Base-by-base conservation (phyloP, 2,329 filamentous ascomycete species). In the Chaetomium strumarium region DNA sequence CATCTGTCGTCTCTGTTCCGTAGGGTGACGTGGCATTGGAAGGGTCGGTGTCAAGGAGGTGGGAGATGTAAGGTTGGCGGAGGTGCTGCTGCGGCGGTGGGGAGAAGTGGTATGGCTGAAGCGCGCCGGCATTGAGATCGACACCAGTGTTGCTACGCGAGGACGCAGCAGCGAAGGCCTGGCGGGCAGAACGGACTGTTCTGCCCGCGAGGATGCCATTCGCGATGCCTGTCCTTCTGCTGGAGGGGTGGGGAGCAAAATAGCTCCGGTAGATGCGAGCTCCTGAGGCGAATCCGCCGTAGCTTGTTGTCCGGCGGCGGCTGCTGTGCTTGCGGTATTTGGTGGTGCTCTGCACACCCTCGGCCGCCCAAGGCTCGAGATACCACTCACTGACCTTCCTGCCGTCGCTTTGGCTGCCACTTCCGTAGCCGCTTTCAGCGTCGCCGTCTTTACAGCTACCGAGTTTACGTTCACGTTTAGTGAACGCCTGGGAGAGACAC, bases 291-390 rank as follows among this genome's bases (percentile, higher is more conserved):
- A 41, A 29, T 24, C 46, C 16, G 11, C 48, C 45, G 31, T 33
- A 29, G 52, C 37, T 49, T 24, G 36, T 24, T 16, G 47, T 46
- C 50, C 48, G 50, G n/a, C 59, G 56, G 7, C 48, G 45, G 17
- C 53, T 43, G 54, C 70, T 71, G 24, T 63, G 66, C 60, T 83
- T 84, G 58, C 86, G 81, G 67, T 88, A 90, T 58, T 85, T 75
- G 1, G 92, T 96, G 0, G 92, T 97, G 53, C 89, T 92, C 68
- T 90, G 83, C 46, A 96, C 87, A 24, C 85, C 73, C 17, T 70
- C 69, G 31, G 89, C 71, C 0, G 89, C 88, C 67, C 85, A 83
- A 1, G 81, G 73, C 34, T 84, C 84, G 24, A 97, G 73, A 40
- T 83, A 79, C 92, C 92, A 97, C 67, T 86, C 81, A 45, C 79